Base-by-base conservation (phyloP, 1,284 basidiomycete species). In the Cystobasidium pallidum region DNA sequence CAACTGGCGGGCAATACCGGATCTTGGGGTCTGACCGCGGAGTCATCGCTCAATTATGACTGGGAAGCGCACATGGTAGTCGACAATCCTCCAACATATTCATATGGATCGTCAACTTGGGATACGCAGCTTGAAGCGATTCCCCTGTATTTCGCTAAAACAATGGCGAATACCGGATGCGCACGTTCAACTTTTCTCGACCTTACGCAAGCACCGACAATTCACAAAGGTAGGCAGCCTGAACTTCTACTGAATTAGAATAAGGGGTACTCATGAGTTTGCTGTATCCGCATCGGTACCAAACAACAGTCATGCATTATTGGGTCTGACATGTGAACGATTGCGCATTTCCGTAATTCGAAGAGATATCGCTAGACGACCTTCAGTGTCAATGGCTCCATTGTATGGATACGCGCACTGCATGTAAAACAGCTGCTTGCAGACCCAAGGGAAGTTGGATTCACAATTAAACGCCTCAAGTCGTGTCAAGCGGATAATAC, bases 231-330 rank as follows among this genome's bases (percentile, higher is more conserved):
- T 41, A 63, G 73, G 10, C 75, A 76, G 52, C 21, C 55, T 6
- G 74, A 74, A 57, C 24, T 63, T 10, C 55, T 75, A 0, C 65
- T 70, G 26, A 63, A 73, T 62, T 55, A 68, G 59, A 51, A 63
- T 28, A 76, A 76, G 24, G 77, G 76, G 61, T 70, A 77, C 19
- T 64, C 76, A 7, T 78, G 74, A 70, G 74, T 73, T 24, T 76
- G 77, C 45, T 52, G 47, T 32, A 74, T 78, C 4, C 21, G 62
- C 15, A 62, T 78, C 1, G 77, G 77, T 15, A 76, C 71, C 26
- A 75, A 75, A n/a, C 55, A 70, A 7, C 70, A 76, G 47, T 41
- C 54, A 15, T 78, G 76, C 55, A 73, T 75, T 39, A 75, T 78
- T 41, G 68, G 76, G 34, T 76, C 77, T 36, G 77, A 78, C 49